Base-by-base conservation (phyloP, 1,284 basidiomycete genomes). In the Ustanciosporium gigantosporum region DNA sequence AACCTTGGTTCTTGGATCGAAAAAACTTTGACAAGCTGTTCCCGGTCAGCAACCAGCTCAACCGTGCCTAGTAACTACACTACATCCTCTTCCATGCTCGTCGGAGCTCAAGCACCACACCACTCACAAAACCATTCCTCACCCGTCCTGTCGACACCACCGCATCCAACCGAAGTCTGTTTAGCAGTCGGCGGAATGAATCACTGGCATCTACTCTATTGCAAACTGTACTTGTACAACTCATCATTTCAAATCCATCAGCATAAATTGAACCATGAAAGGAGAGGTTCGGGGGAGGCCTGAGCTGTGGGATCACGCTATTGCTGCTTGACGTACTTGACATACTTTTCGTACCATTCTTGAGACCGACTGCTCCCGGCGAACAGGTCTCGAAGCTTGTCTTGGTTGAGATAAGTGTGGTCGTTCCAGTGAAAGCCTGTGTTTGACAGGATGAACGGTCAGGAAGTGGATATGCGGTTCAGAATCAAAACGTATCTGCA, bases 1-100 rank as follows among this genome's bases (percentile, higher is more conserved):
- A 67, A 20, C 65, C 65, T 4, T 67, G 65, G 65, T 67, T 67
- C 48, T 20, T 67, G 36, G 55, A 67, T 25, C 50, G 65, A 15
- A 36, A 29, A 21, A 67, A 62, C 51, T 67, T 67, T 43, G 59
- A 67, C 42, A 41, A 41, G 22, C 40, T 67, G 24, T 67, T 67
- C 37, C 65, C 65, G 2, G 45, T 51, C 17, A 29, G n/a, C n/a
- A n/a, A n/a, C n/a, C n/a, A 46, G 7, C 15, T 16, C 22, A 46
- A 32, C 13, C 35, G 36, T 15, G 32, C 51, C 5, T 40, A n/a
- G n/a, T n/a, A n/a, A n/a, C n/a, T n/a, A n/a, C n/a, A n/a, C n/a
- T n/a, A n/a, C n/a, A n/a, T n/a, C 23, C 22, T 16, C 3, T 15
- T n/a, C 25, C n/a, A 3, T 25, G 6, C 7, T 16, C n/a, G 11